Evolutionary conservation across 495 filamentous ascomycete genomes (phyloP).

Genomic region (Annulohypoxylon moriforme): DNA sequence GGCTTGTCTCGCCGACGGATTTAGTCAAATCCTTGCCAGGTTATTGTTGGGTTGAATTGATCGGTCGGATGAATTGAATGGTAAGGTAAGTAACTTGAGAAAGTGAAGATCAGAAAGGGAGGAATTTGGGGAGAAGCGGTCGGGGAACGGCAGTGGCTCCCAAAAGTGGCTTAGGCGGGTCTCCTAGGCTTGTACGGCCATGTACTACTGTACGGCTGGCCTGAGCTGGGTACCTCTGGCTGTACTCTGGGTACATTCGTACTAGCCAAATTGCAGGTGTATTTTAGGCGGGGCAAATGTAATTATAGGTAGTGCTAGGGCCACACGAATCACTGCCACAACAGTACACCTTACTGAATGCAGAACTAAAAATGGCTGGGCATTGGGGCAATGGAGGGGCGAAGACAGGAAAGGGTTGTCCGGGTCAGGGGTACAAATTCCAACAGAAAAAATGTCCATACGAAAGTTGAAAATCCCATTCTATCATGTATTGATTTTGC

Average conservation of each 20-base stretch:
- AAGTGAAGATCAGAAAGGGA: conserved; percentile 46
- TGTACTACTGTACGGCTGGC: background rate
- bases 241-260: conserved; percentile 10
- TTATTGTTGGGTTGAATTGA: conserved; percentile 33
- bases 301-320: conserved; percentile 40
- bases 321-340: conserved; percentile 33
- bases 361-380: conserved; percentile 34
- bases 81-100: conserved; percentile 24
- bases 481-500: no score
- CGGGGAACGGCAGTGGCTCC: conserved; percentile 44
- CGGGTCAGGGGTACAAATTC: conserved; percentile 36
- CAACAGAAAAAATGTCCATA: conserved; percentile 16
- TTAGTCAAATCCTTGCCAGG: conserved; percentile 43
- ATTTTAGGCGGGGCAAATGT: conserved; percentile 35
- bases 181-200: background rate
- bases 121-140: conserved; percentile 46
- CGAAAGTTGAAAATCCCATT: background rate
- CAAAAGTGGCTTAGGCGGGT: conserved; percentile 24
- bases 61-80: conserved; percentile 32
- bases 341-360: conserved; percentile 32
- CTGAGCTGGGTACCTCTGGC: conserved; percentile 2
- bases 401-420: conserved; percentile 12
- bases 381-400: conserved; percentile 41
- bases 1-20: conserved; percentile 28
- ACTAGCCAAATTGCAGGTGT: conserved; percentile 38